Evolutionary conservation across 1,284 basidiomycete species (phyloP).

Genomic region (Puccinia hordei): DNA sequence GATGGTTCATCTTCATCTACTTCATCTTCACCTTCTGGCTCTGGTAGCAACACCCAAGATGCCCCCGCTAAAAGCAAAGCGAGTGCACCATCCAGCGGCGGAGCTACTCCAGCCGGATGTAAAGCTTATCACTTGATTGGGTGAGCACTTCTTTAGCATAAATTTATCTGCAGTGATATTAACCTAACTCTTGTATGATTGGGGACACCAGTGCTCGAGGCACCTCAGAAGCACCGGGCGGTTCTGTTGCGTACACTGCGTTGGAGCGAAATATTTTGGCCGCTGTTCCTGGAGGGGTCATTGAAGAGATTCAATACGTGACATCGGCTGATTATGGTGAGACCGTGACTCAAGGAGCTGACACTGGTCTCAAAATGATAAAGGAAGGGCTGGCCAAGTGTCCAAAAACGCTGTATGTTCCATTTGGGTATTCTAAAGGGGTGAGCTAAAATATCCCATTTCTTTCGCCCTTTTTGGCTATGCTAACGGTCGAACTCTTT

Average conservation of each 20-base stretch:
- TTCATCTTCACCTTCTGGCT: not conserved
- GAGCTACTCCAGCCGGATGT: not conserved
- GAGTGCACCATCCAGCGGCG: not conserved
- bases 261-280: not conserved
- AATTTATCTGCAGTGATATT: not conserved
- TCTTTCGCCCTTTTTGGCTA: not conserved
- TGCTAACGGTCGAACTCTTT: not conserved
- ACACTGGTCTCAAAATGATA: not conserved
- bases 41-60: not conserved
- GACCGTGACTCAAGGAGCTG: conserved; percentile 22
- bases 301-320: conserved; percentile 23
- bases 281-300: conserved; percentile 25
- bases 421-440: conserved; percentile 46
- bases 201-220: not conserved
- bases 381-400: not conserved
- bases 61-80: not conserved
- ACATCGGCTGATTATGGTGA: conserved; percentile 19
- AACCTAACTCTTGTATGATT: not conserved
- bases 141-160: not conserved
- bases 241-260: not conserved
- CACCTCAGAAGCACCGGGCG: not conserved
- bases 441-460: not conserved
- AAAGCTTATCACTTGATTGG: not conserved
- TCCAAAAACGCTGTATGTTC: conserved; percentile 27
- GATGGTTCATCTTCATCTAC: not conserved